phyloP scores from a whole-genome alignment of 805 yeast species.

The Starmerella ratchasimensis region DNA sequence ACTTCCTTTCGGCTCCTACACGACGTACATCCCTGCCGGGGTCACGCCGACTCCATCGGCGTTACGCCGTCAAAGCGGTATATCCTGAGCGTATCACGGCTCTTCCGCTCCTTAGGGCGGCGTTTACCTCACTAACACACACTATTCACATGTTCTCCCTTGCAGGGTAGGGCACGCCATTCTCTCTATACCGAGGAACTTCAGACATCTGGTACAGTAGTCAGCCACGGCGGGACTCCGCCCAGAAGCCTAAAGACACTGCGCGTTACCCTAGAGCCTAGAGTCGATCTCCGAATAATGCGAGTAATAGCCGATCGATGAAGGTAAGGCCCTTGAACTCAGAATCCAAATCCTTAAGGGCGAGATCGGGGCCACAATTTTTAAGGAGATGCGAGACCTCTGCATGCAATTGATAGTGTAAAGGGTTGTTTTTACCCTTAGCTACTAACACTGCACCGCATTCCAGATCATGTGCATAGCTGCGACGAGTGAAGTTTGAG shows the following conservation, averaged over 20 bases:
- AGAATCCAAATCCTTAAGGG: neutral
- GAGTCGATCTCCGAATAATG: slow-evolving; percentile 10
- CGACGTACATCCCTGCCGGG: no score
- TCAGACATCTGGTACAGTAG: no score
- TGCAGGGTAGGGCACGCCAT: no score
- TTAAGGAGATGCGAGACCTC: slow-evolving; percentile 4
- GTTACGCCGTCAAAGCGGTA: no score
- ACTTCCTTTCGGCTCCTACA: no score
- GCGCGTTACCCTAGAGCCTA: slow-evolving; percentile 16
- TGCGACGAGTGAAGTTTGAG: slow-evolving; percentile 82
- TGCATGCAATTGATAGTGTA: neutral
- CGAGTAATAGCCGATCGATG: slow-evolving; percentile 4
- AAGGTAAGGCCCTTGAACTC: neutral
- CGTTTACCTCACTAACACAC: no score
- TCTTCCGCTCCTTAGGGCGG: no score
- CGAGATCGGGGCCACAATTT: slow-evolving; percentile 3
- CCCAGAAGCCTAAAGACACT: slow-evolving; percentile 4
- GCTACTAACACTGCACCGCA: slow-evolving; percentile 73
- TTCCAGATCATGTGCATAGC: slow-evolving; percentile 78
- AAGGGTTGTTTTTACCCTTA: neutral
- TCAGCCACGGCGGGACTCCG: no score
- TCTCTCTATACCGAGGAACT: no score
- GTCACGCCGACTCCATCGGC: no score
- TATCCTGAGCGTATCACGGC: no score
- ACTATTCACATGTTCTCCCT: no score